Conservation (phyloP, 495 filamentous ascomycete genomes). For the Lasiosphaeria ovina region DNA sequence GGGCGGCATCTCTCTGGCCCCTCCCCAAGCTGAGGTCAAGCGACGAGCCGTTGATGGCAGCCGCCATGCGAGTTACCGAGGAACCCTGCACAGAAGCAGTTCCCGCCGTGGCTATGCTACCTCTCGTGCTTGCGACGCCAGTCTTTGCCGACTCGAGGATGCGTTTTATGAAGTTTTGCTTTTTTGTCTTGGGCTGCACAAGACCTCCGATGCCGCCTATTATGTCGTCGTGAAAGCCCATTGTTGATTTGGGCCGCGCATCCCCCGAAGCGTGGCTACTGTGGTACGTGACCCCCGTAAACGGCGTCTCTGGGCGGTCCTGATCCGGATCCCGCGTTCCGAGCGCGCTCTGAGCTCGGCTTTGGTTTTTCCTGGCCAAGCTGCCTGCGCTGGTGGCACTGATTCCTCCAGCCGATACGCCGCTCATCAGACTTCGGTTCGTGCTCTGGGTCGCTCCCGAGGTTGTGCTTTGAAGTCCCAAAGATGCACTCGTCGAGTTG, state of each 20-base stretch:
- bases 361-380: slow-evolving; percentile 68
- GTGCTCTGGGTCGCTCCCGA: slow-evolving; percentile 78
- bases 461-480: slow-evolving; percentile 63
- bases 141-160: slow-evolving; percentile 95
- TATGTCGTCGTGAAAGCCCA: slow-evolving; percentile 45
- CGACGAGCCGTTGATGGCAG: slow-evolving; percentile 47
- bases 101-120: slow-evolving; percentile 71
- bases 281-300: slow-evolving; percentile 77
- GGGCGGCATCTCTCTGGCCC: slow-evolving; percentile 49
- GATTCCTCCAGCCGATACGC: slow-evolving; percentile 81
- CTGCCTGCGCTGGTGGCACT: slow-evolving; percentile 95
- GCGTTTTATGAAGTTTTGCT: slow-evolving; percentile 93
- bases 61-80: slow-evolving; percentile 33
- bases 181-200: slow-evolving; percentile 83
- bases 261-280: slow-evolving; percentile 75
- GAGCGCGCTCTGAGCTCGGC: slow-evolving; percentile 51
- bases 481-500: slow-evolving; percentile 68
- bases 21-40: slow-evolving; percentile 42
- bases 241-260: slow-evolving; percentile 46
- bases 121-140: slow-evolving; percentile 82
- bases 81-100: slow-evolving; percentile 36
- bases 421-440: slow-evolving; percentile 87
- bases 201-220: slow-evolving; percentile 56
- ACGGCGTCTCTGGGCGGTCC: slow-evolving; percentile 65
- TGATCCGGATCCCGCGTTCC: slow-evolving; percentile 49